A percentile compares a stretch with the other conserved stretches of the same genome.
Conservation (phyloP, 129 eudicot species). For the Flaveria sonorensis region DNA sequence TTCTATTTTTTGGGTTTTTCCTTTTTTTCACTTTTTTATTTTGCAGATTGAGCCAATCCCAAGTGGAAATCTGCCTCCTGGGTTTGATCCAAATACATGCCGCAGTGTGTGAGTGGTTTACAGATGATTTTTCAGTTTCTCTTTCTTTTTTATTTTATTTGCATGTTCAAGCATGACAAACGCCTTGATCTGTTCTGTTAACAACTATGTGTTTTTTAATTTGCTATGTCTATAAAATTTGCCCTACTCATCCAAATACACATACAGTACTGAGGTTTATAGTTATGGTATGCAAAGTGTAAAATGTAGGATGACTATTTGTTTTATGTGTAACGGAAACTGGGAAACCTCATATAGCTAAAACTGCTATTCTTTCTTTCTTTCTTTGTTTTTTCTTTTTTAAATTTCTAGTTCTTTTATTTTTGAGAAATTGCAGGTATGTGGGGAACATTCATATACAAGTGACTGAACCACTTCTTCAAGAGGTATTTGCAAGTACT, state of each 20-base stretch:
- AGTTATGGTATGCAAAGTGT: conserved; percentile 26
- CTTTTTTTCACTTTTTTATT: conserved; percentile 44
- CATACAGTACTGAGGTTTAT: conserved; percentile 2
- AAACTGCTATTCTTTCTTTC: conserved; percentile 16
- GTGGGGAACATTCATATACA: conserved; percentile 86
- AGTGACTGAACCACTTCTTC: conserved; percentile 91
- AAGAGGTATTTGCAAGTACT: conserved; percentile 79
- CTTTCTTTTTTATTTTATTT: conserved; percentile 26
- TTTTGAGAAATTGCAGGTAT: conserved; percentile 76
- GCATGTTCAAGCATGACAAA: conserved; percentile 30
- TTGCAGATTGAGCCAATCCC: conserved; percentile 98
- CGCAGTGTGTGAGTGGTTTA: conserved; percentile 97
- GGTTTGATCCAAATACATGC: conserved; percentile 98
- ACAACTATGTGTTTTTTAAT: conserved; percentile 16
- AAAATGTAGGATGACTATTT: conserved; percentile 31
- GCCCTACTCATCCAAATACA: conserved; percentile 5
- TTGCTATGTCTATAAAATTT: conserved; percentile 1
- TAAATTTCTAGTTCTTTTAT: conserved; percentile 41
- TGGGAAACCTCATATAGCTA: conserved; percentile 13
- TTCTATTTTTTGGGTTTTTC: conserved; percentile 20
- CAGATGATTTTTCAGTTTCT: conserved; percentile 32
- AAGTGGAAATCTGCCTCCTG: conserved; percentile 99
- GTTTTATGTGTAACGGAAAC: conserved; percentile 22
- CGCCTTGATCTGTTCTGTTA: conserved; percentile 13
- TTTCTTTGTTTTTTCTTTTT: conserved; percentile 13